phyloP scores from a whole-genome alignment of 305 asterid genomes.

The Fraxinus dipetala region DNA sequence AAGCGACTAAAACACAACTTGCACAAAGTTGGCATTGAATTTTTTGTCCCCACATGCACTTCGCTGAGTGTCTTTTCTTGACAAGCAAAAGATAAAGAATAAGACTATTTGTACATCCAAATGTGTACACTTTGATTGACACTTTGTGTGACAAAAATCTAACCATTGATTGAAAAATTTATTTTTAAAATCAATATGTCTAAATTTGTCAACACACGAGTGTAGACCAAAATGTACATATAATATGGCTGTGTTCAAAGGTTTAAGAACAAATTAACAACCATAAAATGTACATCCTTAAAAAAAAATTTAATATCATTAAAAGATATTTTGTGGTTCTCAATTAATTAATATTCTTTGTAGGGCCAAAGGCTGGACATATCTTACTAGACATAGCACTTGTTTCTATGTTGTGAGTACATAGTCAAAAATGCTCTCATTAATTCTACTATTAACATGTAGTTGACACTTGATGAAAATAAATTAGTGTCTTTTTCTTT shows the following conservation, averaged over 20 bases:
- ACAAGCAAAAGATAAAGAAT: constrained; percentile 16
- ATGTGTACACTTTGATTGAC: no score
- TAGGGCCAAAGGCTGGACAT: constrained; percentile 30
- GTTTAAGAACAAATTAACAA: neutral
- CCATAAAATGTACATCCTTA: neutral
- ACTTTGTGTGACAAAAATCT: no score
- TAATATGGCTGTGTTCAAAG: neutral
- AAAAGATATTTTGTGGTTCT: neutral
- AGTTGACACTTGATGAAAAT: neutral
- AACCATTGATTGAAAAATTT: no score
- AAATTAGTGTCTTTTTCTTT: neutral
- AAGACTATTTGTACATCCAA: no score
- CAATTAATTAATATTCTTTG: constrained; percentile 16
- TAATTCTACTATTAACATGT: constrained; percentile 1
- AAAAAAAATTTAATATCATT: no score
- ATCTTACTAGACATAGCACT: constrained; percentile 39
- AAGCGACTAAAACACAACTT: constrained; percentile 27
- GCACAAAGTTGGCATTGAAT: constrained; percentile 26
- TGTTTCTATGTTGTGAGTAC: constrained; percentile 5
- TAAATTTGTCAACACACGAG: no score
- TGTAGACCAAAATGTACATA: no score
- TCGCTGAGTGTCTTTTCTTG: constrained; percentile 29
- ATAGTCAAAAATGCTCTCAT: constrained; percentile 36
- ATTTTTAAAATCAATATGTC: no score
- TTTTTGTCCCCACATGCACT: constrained; percentile 28